A percentile compares a stretch with the other conserved stretches of the same genome.
Conservation (phyloP, 1,284 basidiomycete species). For the Mycena sp. region DNA sequence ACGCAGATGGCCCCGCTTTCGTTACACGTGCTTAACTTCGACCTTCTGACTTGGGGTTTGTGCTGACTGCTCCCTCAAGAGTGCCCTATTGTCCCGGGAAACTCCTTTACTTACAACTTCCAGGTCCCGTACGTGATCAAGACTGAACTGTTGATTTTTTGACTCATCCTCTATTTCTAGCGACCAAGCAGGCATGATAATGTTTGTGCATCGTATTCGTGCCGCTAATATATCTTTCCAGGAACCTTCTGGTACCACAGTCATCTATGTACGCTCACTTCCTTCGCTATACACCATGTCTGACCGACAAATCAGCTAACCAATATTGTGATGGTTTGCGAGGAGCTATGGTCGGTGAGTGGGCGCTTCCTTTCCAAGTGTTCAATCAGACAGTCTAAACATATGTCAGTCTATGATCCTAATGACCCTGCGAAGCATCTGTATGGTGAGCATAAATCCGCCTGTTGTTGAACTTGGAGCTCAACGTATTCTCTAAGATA, state of each 20-base stretch:
- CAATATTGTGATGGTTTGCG: slow-evolving; percentile 58
- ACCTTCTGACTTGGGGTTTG: too few relatives aligned
- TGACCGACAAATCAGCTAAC: slow-evolving; percentile 18
- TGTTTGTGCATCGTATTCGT: neutral
- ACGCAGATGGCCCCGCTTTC: too few relatives aligned
- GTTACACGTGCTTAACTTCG: too few relatives aligned
- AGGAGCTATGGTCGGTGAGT: slow-evolving; percentile 42
- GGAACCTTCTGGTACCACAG: slow-evolving; percentile 41
- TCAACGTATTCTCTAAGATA: slow-evolving; percentile 14
- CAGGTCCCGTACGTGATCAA: slow-evolving; percentile 36
- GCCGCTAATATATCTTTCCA: slow-evolving; percentile 29
- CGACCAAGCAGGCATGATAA: too few relatives aligned
- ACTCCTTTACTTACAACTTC: slow-evolving; percentile 42
- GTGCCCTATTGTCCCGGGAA: slow-evolving; percentile 41
- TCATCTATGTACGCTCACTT: slow-evolving; percentile 36
- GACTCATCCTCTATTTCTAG: too few relatives aligned
- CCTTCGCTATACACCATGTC: slow-evolving; percentile 13
- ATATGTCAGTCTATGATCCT: slow-evolving; percentile 20
- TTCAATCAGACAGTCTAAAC: too few relatives aligned
- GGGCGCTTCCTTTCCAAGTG: too few relatives aligned
- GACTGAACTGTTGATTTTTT: too few relatives aligned
- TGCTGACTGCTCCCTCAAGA: slow-evolving; percentile 44
- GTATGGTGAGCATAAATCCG: neutral
- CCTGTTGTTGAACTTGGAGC: neutral
- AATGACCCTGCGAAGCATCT: slow-evolving; percentile 26